phyloP scores from a whole-genome alignment of 139 green algal genomes.

The Chlamydomonas incerta region DNA sequence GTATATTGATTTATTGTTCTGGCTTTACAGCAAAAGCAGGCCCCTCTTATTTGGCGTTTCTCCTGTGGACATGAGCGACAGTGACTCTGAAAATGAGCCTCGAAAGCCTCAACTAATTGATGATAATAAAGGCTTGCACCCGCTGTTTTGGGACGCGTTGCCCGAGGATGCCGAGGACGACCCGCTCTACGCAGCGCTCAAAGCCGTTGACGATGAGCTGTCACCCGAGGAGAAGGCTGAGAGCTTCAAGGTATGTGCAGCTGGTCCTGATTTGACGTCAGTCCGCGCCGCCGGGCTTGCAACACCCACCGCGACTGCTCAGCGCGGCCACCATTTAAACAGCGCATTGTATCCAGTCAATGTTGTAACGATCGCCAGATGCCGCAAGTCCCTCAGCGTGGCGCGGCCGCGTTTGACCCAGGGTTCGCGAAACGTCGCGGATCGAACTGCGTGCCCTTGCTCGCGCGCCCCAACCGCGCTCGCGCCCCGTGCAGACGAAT shows the following conservation, averaged over 20 bases:
- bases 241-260: conserved; percentile 72
- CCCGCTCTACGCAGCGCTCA: conserved; percentile 69
- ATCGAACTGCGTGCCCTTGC: background rate
- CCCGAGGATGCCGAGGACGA: conserved; percentile 71
- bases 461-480: background rate
- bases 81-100: background rate
- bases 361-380: background rate
- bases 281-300: too few relatives aligned
- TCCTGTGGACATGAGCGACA: conserved; percentile 5
- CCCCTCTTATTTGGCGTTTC: too few relatives aligned
- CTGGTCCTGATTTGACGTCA: background rate
- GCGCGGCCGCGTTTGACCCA: too few relatives aligned
- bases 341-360: too few relatives aligned
- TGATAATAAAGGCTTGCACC: conserved; percentile 59
- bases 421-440: background rate
- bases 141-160: conserved; percentile 79
- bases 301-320: too few relatives aligned
- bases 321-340: too few relatives aligned
- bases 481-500: conserved; percentile 55
- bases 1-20: too few relatives aligned
- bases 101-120: conserved; percentile 1
- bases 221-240: conserved; percentile 77
- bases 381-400: background rate
- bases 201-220: conserved; percentile 77
- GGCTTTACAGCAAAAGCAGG: too few relatives aligned